phyloP scores from a whole-genome alignment of 2,329 filamentous ascomycete species.

The Alternaria ethzedia region DNA sequence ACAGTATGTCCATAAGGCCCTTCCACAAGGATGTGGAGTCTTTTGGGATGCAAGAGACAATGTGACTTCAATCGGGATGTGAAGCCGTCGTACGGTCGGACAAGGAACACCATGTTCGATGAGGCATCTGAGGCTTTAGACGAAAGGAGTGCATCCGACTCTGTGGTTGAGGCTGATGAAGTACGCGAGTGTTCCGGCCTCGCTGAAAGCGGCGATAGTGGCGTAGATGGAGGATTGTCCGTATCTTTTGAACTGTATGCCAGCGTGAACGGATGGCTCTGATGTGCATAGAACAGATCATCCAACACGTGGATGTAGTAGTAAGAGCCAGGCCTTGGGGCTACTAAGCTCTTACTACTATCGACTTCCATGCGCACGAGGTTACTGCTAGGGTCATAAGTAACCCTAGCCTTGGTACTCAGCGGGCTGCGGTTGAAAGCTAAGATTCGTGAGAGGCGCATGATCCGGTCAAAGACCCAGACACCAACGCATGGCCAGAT shows the following conservation, averaged over 20 bases:
- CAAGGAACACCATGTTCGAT: conserved; percentile 53
- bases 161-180: conserved; percentile 23
- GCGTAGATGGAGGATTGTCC: neutral
- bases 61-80: conserved; percentile 52
- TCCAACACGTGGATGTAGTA: conserved; percentile 58
- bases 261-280: conserved; percentile 59
- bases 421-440: conserved; percentile 52
- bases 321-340: conserved; percentile 55
- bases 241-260: conserved; percentile 25
- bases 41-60: conserved; percentile 26
- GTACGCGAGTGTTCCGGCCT: conserved; percentile 14
- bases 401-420: conserved; percentile 48
- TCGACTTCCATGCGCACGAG: conserved; percentile 57
- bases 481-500: conserved; percentile 59
- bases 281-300: conserved; percentile 52
- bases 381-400: conserved; percentile 54
- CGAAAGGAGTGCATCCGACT: conserved; percentile 40
- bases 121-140: neutral
- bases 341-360: conserved; percentile 41
- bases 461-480: conserved; percentile 59
- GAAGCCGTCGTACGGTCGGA: conserved; percentile 60
- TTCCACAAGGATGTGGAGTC: conserved; percentile 54
- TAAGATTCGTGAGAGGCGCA: conserved; percentile 54
- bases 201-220: conserved; percentile 16
- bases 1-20: conserved; percentile 57